These are phyloP conservation scores for Clathrus columnatus DNA, from an alignment of 768 basidiomycete genomes.

Conservation along the genomic window DNA sequence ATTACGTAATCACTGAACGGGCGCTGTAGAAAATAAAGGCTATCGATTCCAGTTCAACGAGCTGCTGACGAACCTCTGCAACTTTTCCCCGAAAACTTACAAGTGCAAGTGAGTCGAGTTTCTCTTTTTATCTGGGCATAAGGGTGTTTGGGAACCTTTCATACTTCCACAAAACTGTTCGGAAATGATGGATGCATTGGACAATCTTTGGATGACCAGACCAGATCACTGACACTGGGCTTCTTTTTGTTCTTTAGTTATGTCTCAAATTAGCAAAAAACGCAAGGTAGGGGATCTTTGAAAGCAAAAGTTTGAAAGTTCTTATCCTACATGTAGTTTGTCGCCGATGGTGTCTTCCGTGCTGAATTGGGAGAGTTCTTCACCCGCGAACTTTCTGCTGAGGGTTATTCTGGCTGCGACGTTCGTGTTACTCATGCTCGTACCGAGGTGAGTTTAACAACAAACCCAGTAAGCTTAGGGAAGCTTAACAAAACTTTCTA, in stretches of 20 bases:
- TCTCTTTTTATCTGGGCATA: background rate
- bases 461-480: background rate
- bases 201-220: slow-evolving; percentile 5
- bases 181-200: slow-evolving; percentile 1
- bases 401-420: slow-evolving; percentile 99
- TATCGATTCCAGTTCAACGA: too few relatives aligned
- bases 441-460: slow-evolving; percentile 60
- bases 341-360: slow-evolving; percentile 97
- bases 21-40: slow-evolving; percentile 14
- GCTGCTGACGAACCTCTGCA: too few relatives aligned
- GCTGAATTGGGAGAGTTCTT: slow-evolving; percentile 99
- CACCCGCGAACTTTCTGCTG: slow-evolving; percentile 94
- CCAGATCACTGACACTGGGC: slow-evolving; percentile 2
- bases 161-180: too few relatives aligned
- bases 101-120: background rate
- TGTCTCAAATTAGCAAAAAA: slow-evolving; percentile 95
- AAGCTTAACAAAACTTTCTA: slow-evolving; percentile 21
- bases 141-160: too few relatives aligned
- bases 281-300: slow-evolving; percentile 43
- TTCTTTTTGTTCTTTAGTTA: slow-evolving; percentile 32
- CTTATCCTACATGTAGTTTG: slow-evolving; percentile 41
- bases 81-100: too few relatives aligned
- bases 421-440: slow-evolving; percentile 98
- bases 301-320: background rate
- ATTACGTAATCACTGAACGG: background rate